Percentiles rank a stretch among this genome's conserved stretches.
Evolutionary conservation across 495 filamentous ascomycete species (phyloP).

Genomic region (Trypethelium eluteriae): DNA sequence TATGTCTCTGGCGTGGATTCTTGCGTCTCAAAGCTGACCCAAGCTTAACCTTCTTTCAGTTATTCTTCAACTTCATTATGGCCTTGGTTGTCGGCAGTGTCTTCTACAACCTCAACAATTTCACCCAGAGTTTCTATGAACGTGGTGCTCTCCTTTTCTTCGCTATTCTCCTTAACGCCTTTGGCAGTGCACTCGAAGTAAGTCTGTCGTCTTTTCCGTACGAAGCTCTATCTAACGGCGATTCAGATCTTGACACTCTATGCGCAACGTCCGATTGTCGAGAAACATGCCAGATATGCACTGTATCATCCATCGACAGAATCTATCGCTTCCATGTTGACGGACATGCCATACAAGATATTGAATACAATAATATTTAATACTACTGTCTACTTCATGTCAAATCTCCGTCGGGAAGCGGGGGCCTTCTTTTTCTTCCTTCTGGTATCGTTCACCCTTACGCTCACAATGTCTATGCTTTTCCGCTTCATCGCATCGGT

Average conservation of each 20-base stretch:
- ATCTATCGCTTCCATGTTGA: conserved; percentile 67
- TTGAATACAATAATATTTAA: conserved; percentile 49
- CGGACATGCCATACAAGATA: conserved; percentile 58
- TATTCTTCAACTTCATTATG: conserved; percentile 69
- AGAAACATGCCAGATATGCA: conserved; percentile 79
- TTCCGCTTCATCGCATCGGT: conserved; percentile 44
- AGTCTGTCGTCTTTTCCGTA: neutral
- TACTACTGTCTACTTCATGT: conserved; percentile 75
- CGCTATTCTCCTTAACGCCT: conserved; percentile 78
- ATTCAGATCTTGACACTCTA: conserved; percentile 68
- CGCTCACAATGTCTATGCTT: conserved; percentile 50
- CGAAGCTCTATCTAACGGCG: neutral
- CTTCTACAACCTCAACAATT: conserved; percentile 63
- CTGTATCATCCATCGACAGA: conserved; percentile 84
- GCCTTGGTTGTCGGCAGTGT: conserved; percentile 71
- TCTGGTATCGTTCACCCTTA: conserved; percentile 50
- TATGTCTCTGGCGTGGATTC: conserved; percentile 63
- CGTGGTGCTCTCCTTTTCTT: conserved; percentile 84
- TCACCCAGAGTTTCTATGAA: conserved; percentile 64
- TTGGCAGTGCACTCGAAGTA: conserved; percentile 57
- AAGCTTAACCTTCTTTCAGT: conserved; percentile 57
- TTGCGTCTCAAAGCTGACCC: conserved; percentile 61
- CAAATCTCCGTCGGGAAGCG: conserved; percentile 61
- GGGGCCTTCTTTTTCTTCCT: conserved; percentile 65
- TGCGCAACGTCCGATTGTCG: conserved; percentile 79